Evolutionary conservation across 129 eudicot genomes (phyloP).

Genomic region (Tagetes patula): DNA sequence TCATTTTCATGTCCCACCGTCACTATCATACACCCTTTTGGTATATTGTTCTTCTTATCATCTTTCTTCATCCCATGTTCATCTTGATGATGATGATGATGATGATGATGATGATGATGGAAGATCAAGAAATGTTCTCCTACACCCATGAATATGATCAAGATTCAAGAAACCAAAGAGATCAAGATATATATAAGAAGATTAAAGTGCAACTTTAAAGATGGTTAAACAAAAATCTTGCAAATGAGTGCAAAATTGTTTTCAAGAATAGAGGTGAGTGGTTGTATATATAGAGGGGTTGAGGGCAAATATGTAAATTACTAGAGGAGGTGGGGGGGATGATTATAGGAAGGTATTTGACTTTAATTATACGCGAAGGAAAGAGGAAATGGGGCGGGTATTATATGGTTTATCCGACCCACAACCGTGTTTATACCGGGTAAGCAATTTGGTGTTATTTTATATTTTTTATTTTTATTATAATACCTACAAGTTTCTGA

Average conservation of each 20-base stretch:
- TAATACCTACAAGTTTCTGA: neutral
- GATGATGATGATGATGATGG: slow-evolving; percentile 44
- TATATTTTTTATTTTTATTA: neutral
- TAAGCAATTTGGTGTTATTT: neutral
- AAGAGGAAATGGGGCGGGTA: slow-evolving; percentile 19
- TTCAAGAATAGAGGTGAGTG: slow-evolving; percentile 1
- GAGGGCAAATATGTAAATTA: slow-evolving; percentile 23
- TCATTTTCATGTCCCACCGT: slow-evolving; percentile 77
- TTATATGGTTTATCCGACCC: slow-evolving; percentile 19
- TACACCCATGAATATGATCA: slow-evolving; percentile 45
- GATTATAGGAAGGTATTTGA: slow-evolving; percentile 21
- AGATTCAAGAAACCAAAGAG: slow-evolving; percentile 40
- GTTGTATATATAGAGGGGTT: neutral
- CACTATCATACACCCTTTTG: slow-evolving; percentile 71
- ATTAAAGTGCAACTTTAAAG: slow-evolving; percentile 53
- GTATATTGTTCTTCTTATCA: slow-evolving; percentile 45
- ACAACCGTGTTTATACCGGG: neutral
- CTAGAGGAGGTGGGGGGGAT: neutral
- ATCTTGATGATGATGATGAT: slow-evolving; percentile 35
- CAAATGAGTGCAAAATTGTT: neutral
- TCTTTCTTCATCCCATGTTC: slow-evolving; percentile 40
- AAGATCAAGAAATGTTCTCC: slow-evolving; percentile 49
- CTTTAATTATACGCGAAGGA: slow-evolving; percentile 21
- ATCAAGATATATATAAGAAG: slow-evolving; percentile 58
- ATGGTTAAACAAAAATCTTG: slow-evolving; percentile 38